Evolutionary conservation across 768 basidiomycete species (phyloP).

Genomic region (Termitomyces sp.): DNA sequence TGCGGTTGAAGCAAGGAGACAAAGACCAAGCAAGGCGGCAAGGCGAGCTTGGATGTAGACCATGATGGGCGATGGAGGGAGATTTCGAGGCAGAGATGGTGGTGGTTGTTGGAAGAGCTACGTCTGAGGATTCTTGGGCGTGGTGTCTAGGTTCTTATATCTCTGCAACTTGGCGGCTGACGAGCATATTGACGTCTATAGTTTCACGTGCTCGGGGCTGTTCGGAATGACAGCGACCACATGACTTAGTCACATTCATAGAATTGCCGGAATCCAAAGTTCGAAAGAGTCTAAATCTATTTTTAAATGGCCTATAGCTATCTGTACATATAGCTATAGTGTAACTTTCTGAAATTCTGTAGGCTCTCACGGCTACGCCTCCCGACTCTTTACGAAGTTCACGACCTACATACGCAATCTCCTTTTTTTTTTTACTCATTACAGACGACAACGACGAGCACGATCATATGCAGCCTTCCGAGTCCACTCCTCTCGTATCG

Average conservation of each 20-base stretch:
- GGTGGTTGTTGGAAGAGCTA: not conserved
- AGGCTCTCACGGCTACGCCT: too few species aligned
- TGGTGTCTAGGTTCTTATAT: not conserved
- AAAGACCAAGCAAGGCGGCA: not conserved
- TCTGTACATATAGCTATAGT: too few species aligned
- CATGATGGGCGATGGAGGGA: not conserved
- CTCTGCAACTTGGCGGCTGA: not conserved
- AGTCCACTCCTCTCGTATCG: conserved; percentile 15
- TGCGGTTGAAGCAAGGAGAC: not conserved
- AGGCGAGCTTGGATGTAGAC: not conserved
- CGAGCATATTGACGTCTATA: not conserved
- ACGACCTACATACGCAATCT: conserved; percentile 3
- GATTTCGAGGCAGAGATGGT: not conserved
- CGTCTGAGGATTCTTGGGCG: not conserved
- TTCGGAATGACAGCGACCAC: not conserved
- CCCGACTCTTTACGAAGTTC: not conserved
- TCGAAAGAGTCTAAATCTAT: too few species aligned
- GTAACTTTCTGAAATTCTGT: not conserved
- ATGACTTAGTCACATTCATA: not conserved
- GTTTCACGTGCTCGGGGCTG: not conserved
- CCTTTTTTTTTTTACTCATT: not conserved
- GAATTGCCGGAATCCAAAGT: too few species aligned
- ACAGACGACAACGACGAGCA: not conserved
- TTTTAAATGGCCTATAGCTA: not conserved
- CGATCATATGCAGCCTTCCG: conserved; percentile 4